Base-by-base conservation (phyloP, 192 early-diverging fungal genomes). In the Coemansia sp. region DNA sequence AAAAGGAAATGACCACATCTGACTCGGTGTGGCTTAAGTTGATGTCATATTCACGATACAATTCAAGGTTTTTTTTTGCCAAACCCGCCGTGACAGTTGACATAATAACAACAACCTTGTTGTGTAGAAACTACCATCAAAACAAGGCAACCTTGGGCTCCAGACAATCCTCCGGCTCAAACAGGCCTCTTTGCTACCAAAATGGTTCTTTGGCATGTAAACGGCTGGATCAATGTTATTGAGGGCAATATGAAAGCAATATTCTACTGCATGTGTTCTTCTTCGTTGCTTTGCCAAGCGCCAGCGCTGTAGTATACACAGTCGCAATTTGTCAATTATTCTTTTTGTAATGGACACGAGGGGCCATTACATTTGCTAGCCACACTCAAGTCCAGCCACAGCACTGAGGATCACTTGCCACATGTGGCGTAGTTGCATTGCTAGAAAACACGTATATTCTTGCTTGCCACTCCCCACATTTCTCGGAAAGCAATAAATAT, bases 401-500 rank as follows among this genome's bases (percentile, higher is more conserved):
- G 20, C 49, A 50, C 49, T 50, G 49, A 50, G 49, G 20, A 20
- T 50, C 49, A 50, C 49, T 50, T 50, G 57, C 57, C 57, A 60
- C 57, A 60, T 16, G 55, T 58, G 55, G 55, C 55, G 55, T 58
- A 58, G 55, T 16, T 36, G 18, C 5, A 33, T 15, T 58, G 13
- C 29, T 10, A 27, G 18, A 29, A 31, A 57, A 13, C 52, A 55
- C 24, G 52, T 55, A 55, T 55, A 55, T 55, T 55, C 10, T 55
- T 31, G 8, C 9, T 27, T 3, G 24, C 5, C 27, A 0, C 52
- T 55, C 27, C 24, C 49, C 49, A 22, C 49, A 52, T 18, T 24
- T 15, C 24, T 10, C 8, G 7, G 24, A 55, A 55, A 15, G 24
- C 52, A 13, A 55, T 27, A 55, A 31, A 55, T 55, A 55, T 10